Evolutionary conservation across 2,329 filamentous ascomycete species (phyloP).

Genomic region (Coniosporium tulheliwenetii): DNA sequence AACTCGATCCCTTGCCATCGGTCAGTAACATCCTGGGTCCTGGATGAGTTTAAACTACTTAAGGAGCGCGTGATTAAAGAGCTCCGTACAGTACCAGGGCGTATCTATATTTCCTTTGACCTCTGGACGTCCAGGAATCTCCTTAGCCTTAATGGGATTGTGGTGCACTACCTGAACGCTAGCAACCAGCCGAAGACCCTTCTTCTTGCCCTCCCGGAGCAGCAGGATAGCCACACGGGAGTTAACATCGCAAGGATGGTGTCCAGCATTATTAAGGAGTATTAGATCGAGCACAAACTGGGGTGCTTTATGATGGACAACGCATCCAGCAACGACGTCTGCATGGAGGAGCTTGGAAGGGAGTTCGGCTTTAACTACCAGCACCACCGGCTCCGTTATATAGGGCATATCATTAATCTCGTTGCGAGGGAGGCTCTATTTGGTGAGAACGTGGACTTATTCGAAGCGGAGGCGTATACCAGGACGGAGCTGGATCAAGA

Average conservation of each 20-base stretch:
- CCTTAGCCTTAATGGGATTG: constrained; percentile 6
- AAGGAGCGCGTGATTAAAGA: neutral
- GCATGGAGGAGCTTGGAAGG: constrained; percentile 1
- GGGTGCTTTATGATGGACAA: constrained; percentile 7
- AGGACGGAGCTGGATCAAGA: constrained; percentile 2
- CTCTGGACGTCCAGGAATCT: no score
- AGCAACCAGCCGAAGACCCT: constrained; percentile 2
- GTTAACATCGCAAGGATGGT: constrained; percentile 2
- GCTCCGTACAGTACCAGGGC: neutral
- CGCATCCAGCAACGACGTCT: constrained; percentile 5
- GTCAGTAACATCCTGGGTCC: neutral
- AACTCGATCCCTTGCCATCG: neutral
- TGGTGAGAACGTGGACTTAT: constrained; percentile 3
- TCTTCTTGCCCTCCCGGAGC: constrained; percentile 4
- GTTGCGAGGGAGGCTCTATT: constrained; percentile 5
- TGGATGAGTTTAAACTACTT: neutral
- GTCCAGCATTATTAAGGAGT: constrained; percentile 2
- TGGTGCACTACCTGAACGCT: constrained; percentile 5
- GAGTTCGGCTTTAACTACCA: constrained; percentile 3
- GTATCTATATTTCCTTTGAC: constrained; percentile 6
- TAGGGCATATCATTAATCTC: no score
- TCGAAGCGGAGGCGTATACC: constrained; percentile 2
- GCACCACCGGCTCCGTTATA: constrained; percentile 3
- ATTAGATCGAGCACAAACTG: constrained; percentile 1
- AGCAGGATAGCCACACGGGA: constrained; percentile 3